Base-by-base conservation (phyloP, 2,329 filamentous ascomycete species). In the Lasiodiplodia citricola region DNA sequence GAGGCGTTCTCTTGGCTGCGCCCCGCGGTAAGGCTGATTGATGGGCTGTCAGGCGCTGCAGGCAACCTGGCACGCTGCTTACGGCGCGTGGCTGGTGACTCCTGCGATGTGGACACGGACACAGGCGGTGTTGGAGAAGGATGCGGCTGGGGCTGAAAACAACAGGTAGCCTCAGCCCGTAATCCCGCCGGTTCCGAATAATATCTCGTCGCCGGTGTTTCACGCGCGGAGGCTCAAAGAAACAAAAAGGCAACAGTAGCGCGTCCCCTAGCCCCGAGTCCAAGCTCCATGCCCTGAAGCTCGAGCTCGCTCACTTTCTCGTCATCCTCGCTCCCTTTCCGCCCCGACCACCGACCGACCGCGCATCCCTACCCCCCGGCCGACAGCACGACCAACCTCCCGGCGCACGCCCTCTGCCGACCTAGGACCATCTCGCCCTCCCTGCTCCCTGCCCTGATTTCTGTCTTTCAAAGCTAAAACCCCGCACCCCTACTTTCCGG, bases 301-400 rank as follows among this genome's bases (percentile, higher is more conserved):
- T 62, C 58, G 58, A 62, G 58, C 58, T 62, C 38, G 21, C 38
- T 14, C 6, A 21, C 55, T 62, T 44, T 37, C 58, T 51, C 58
- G 58, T 37, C 58, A 51, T 62, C 31, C 47, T 51, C 44, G 60
- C 60, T 52, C 60, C 60, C 60, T 21, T 64, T 52, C 60, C 60
- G 60, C 44, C n/a, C 60, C 60, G 60, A 64, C 60, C 60, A 35
- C 58, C 58, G 58, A 51, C 58, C n/a, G 57, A 63, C 41, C 58
- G 60, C 60, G 44, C 44, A 64, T 64, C 60, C 60, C 60, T 64
- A 64, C 60, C 58, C 58, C 58, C 58, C 58, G 37, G 58, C 58
- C 37, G 57, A 38, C 60, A 38, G 60, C 60, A 52, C 60, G 47
- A 64, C 60, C 60, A 64, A 37, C 44, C 60, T 38, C 60, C n/a